phyloP scores from a whole-genome alignment of 345 rosid genomes.

The Conringia planisiliqua region DNA sequence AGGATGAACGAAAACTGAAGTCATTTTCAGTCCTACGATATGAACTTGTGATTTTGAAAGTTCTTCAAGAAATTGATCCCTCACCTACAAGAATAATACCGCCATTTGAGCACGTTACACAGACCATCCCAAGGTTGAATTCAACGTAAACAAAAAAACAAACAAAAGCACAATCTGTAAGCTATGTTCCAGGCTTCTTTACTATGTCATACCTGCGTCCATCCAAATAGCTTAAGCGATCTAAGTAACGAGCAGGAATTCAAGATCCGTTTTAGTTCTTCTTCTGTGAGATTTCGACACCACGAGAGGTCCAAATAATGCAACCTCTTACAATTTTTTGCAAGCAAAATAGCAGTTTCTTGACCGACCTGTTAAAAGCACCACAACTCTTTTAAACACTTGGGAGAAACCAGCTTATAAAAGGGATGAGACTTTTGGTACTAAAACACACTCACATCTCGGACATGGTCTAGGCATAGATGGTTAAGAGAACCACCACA shows the following conservation, averaged over 20 bases:
- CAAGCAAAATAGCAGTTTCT: conserved; percentile 47
- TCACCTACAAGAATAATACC: conserved; percentile 10
- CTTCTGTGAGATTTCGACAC: conserved; percentile 51
- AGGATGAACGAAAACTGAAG: conserved; percentile 20
- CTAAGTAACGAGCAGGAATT: conserved; percentile 45
- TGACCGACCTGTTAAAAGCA: conserved; percentile 45
- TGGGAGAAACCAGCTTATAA: not conserved
- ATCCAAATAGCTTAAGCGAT: conserved; percentile 60
- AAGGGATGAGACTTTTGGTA: not conserved
- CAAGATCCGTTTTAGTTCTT: conserved; percentile 50
- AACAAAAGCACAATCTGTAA: not conserved
- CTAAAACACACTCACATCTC: conserved; percentile 30
- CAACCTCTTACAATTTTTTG: conserved; percentile 41
- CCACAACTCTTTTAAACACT: not conserved
- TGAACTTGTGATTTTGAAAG: conserved; percentile 30
- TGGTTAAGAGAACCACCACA: conserved; percentile 45
- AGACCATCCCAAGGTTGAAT: not conserved
- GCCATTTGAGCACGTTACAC: not conserved
- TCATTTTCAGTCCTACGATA: conserved; percentile 37
- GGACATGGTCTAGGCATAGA: conserved; percentile 44
- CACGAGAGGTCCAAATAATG: conserved; percentile 55
- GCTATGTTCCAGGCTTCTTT: not conserved
- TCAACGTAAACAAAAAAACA: not conserved
- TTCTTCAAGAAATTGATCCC: conserved; percentile 23
- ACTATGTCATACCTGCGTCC: conserved; percentile 45